A percentile compares a stretch with the other conserved stretches of the same genome.
Conservation (phyloP, 2,329 filamentous ascomycete species). For the Rhynchosporium graminicola region DNA sequence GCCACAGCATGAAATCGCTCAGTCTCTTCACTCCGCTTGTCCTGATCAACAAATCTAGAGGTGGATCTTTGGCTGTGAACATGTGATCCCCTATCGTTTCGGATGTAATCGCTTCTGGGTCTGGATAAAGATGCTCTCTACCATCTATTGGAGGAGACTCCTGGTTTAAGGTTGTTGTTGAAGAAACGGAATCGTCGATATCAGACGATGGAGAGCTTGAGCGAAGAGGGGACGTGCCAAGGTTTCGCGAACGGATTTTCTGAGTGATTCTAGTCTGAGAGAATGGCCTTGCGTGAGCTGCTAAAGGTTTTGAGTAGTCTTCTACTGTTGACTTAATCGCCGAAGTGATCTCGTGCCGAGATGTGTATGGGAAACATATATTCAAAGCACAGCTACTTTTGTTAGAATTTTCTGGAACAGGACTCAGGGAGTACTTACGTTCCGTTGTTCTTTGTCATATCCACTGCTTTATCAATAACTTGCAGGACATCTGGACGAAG, state of each 20-base stretch:
- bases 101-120: constrained; percentile 84
- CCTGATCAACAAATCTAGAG: constrained; percentile 85
- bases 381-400: constrained; percentile 67
- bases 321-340: constrained; percentile 85
- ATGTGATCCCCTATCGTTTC: constrained; percentile 83
- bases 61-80: constrained; percentile 83
- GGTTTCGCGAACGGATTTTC: constrained; percentile 74
- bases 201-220: constrained; percentile 52
- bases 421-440: constrained; percentile 52
- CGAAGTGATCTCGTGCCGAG: constrained; percentile 89
- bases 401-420: constrained; percentile 20
- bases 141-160: constrained; percentile 38
- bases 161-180: constrained; percentile 54
- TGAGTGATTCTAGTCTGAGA: constrained; percentile 85
- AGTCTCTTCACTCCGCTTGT: constrained; percentile 91
- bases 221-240: constrained; percentile 38
- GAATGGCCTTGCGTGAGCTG: constrained; percentile 69
- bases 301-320: constrained; percentile 75
- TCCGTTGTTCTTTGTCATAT: constrained; percentile 84
- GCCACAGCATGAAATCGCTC: constrained; percentile 99
- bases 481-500: constrained; percentile 85
- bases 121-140: constrained; percentile 52
- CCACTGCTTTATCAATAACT: constrained; percentile 82
- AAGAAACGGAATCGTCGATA: constrained; percentile 55
- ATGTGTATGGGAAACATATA: constrained; percentile 97